phyloP scores from a whole-genome alignment of 176 grass and related monocot genomes.

The Carex littledalei region DNA sequence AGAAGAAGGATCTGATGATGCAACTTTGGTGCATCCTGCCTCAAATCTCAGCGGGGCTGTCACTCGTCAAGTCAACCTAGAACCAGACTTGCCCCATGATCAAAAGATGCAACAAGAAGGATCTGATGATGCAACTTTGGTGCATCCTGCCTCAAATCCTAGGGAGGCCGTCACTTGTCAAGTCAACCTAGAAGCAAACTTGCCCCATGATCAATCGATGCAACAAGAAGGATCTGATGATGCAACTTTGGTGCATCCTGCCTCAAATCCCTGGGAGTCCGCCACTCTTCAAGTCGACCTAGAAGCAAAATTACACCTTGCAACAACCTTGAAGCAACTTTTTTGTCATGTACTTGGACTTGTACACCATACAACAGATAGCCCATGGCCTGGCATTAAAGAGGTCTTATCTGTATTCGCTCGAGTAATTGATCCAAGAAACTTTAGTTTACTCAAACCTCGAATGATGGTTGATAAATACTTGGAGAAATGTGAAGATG shows the following conservation, averaged over 20 bases:
- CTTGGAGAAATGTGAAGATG: background rate
- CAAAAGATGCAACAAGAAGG: too few relatives aligned
- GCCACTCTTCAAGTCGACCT: too few relatives aligned
- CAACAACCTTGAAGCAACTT: conserved; percentile 5
- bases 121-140: too few relatives aligned
- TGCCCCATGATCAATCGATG: too few relatives aligned
- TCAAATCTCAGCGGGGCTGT: too few relatives aligned
- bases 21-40: too few relatives aligned
- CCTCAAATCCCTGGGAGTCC: too few relatives aligned
- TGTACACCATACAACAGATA: background rate
- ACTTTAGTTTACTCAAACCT: background rate
- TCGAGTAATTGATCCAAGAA: background rate
- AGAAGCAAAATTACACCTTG: background rate
- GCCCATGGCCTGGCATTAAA: background rate
- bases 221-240: background rate
- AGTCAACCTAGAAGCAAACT: background rate
- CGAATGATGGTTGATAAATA: background rate
- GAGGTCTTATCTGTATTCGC: background rate
- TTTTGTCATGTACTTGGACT: background rate
- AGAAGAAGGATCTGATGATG: too few relatives aligned
- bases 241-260: background rate
- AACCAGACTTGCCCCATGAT: too few relatives aligned
- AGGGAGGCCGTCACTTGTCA: too few relatives aligned
- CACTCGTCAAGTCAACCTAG: too few relatives aligned
- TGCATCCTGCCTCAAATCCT: too few relatives aligned